These are phyloP conservation scores for Yamadazyma mexicana DNA, from an alignment of 1,139 yeast species.

Conservation along the genomic window DNA sequence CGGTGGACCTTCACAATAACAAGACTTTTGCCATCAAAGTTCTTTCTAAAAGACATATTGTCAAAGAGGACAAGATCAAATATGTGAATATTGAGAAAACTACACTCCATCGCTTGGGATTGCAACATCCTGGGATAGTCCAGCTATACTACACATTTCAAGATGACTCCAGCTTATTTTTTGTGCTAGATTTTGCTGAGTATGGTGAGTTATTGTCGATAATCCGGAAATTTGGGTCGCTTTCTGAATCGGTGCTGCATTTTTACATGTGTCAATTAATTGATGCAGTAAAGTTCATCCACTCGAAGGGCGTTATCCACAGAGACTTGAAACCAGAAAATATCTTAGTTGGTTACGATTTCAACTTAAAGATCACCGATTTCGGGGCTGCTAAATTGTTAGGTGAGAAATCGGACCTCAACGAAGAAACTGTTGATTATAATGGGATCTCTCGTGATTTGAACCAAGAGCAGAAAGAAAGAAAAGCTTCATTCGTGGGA, in stretches of 20 bases:
- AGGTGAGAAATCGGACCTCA: slow-evolving; percentile 38
- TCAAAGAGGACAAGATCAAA: slow-evolving; percentile 75
- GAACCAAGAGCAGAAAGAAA: slow-evolving; percentile 16
- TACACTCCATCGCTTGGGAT: slow-evolving; percentile 69
- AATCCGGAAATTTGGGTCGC: slow-evolving; percentile 74
- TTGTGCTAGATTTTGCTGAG: slow-evolving; percentile 76
- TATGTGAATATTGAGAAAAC: slow-evolving; percentile 79
- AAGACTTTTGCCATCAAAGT: slow-evolving; percentile 74
- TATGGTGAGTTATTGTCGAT: slow-evolving; percentile 73
- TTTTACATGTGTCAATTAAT: slow-evolving; percentile 77
- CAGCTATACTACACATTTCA: slow-evolving; percentile 78
- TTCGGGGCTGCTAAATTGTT: slow-evolving; percentile 95
- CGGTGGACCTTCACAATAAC: slow-evolving; percentile 56
- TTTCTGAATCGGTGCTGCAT: slow-evolving; percentile 73
- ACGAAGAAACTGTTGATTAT: slow-evolving; percentile 41
- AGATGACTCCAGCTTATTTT: slow-evolving; percentile 69
- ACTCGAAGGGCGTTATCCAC: slow-evolving; percentile 81
- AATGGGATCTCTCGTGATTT: slow-evolving; percentile 17
- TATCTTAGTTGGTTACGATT: slow-evolving; percentile 72
- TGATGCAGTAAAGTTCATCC: slow-evolving; percentile 86
- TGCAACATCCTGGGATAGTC: slow-evolving; percentile 65
- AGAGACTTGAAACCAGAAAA: slow-evolving; percentile 97
- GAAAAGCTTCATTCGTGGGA: slow-evolving; percentile 74
- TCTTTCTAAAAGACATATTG: slow-evolving; percentile 70
- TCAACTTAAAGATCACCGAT: slow-evolving; percentile 90